phyloP scores from a whole-genome alignment of 163 green algal genomes.

The Scenedesmus sp. region DNA sequence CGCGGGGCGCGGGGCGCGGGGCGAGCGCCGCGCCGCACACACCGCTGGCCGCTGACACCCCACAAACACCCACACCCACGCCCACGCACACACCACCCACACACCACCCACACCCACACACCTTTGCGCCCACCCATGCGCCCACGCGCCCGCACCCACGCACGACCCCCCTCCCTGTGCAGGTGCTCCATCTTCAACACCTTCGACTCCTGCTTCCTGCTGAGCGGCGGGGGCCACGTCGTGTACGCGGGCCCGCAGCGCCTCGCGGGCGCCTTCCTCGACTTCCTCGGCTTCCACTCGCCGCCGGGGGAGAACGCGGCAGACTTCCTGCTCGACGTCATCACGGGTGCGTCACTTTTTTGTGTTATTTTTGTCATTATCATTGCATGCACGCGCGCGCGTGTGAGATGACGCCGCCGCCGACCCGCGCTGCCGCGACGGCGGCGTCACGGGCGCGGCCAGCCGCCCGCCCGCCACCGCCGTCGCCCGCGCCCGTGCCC shows the following conservation, averaged over 20 bases:
- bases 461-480: too few species aligned
- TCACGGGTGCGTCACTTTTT: conserved; percentile 3
- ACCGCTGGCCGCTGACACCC: too few species aligned
- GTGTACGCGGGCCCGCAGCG: conserved; percentile 18
- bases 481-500: too few species aligned
- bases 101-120: too few species aligned
- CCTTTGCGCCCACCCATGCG: too few species aligned
- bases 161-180: not conserved
- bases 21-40: too few species aligned
- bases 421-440: too few species aligned
- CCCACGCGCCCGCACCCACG: too few species aligned
- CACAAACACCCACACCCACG: not conserved
- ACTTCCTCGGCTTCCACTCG: conserved; percentile 7
- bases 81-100: not conserved
- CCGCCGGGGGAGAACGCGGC: conserved; percentile 18
- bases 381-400: not conserved
- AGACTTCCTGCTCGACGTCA: conserved; percentile 39
- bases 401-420: not conserved
- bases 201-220: conserved; percentile 31
- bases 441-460: too few species aligned
- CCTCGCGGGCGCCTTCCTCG: not conserved
- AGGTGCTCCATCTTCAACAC: conserved; percentile 40
- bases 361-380: not conserved
- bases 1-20: too few species aligned
- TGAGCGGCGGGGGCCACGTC: conserved; percentile 2